Evolutionary conservation across 371 early-diverging fungal genomes (phyloP), one percentile per base, ranked within the genome.

Genomic region (Fennellomyces sp.): DNA sequence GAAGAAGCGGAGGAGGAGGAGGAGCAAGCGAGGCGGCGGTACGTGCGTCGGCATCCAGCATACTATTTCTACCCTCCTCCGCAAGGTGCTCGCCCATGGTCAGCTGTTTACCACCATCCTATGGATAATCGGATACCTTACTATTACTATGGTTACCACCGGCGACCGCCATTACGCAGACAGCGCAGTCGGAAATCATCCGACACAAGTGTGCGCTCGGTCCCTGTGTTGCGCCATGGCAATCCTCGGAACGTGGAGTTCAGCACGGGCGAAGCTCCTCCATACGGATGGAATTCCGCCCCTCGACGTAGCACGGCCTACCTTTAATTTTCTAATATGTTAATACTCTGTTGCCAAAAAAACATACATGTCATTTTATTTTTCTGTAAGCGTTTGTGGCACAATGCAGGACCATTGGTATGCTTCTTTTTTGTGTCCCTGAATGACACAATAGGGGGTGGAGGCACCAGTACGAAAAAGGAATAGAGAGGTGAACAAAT

Each of bases 401-500:
- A n/a, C n/a, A n/a, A n/a, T n/a, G n/a, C n/a, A n/a, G n/a, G n/a
- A 39, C 15, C 15, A n/a, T 39, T 39, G 5, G 21, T 45, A 21
- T 45, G 12, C 21, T 45, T 11, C n/a, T 23, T 0, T 45, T 1
- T 11, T 45, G n/a, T 21, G 45, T 45, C 45, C 45, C 45, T 45
- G 45, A 45, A 45, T 21, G 45, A 5, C 17, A 39, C 39, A 39
- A 5, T 39, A 10, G 5, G 45, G 45, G 45, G 45, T 19, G 25
- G 2, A 17, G 17, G 39, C 39, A 45, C 21, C 19, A 45, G n/a
- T 15, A 4, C 21, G 11, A 45, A 45, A 27, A 45, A 21, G 45
- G 45, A 45, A 45, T 45, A 45, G 45, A 45, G 17, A 45, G 45
- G 10, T 45, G 45, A 45, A 45, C 45, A 45, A 45, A 45, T 45